These are phyloP conservation scores for Exsudoporus frostii DNA, from an alignment of 768 basidiomycete species.

Conservation along the genomic window DNA sequence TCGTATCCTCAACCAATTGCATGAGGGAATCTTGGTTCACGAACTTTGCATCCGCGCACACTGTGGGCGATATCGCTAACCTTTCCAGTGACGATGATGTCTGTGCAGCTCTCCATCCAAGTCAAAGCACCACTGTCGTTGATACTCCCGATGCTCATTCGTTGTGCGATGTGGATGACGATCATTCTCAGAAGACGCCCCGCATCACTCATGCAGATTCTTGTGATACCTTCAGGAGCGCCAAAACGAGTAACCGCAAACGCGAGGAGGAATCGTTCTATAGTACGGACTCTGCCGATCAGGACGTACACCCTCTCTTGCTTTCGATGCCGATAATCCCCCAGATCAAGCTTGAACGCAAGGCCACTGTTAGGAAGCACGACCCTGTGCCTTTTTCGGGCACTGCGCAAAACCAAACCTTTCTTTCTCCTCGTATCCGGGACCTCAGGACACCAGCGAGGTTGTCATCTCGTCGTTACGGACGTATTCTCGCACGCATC, in stretches of 20 bases:
- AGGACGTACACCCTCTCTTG: conserved; percentile 19
- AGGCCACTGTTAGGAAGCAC: conserved; percentile 19
- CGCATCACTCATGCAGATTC: background rate
- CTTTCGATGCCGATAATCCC: conserved; percentile 31
- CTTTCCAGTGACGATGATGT: conserved; percentile 1
- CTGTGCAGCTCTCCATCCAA: background rate
- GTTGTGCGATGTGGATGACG: background rate
- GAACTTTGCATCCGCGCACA: conserved; percentile 5
- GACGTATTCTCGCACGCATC: background rate
- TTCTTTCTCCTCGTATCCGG: conserved; percentile 23
- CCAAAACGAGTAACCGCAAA: background rate
- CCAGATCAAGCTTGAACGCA: conserved; percentile 26
- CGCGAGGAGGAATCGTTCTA: conserved; percentile 23
- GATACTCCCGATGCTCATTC: background rate
- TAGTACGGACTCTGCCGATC: conserved; percentile 25
- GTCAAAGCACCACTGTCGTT: background rate
- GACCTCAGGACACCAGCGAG: conserved; percentile 10
- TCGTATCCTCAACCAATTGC: conserved; percentile 15
- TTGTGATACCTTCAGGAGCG: background rate
- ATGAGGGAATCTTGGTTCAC: conserved; percentile 19
- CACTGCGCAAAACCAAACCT: background rate
- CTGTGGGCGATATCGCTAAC: conserved; percentile 8
- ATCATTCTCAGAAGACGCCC: background rate
- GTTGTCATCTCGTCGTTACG: conserved; percentile 18
- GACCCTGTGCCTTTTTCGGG: background rate